Base-by-base conservation (phyloP, 805 yeast genomes). In the Komagataella populi region DNA sequence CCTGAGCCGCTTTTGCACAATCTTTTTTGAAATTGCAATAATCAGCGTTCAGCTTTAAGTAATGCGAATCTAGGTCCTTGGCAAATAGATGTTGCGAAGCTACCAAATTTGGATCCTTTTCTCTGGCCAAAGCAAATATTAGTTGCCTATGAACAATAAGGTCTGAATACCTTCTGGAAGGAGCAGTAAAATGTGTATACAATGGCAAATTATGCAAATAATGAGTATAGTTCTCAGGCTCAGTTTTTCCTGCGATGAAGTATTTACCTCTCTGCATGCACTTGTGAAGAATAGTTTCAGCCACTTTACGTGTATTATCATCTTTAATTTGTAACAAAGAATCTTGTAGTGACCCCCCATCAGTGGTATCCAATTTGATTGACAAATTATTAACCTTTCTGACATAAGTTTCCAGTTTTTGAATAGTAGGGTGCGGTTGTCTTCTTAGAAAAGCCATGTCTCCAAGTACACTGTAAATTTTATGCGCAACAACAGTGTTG, bases 11-110 rank as follows among this genome's bases (percentile, higher is more conserved):
- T 55, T 81, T 81, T 2, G 98, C 93, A 65, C 96, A 90, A 61
- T 91, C 98, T 63, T 89, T 87, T 67, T 90, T 89, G 74, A 91
- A 93, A 59, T 88, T 89, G 68, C 97, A 91, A 64, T 89, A 90
- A 60, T 91, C 96, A 8, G 96, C 84, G 36, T 87, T 77, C 59
- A 87, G 84, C 60, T 86, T 84, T 59, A 90, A 70, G 39, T 30
- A 30, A 30, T 30, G 39, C 0, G 89, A 71, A 44, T 85, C 91
- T 50, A 79, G 62, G 54, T 82, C 87, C 48, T 77, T 78, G 17
- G 64, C 61, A 48, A 70, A 64, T 8, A 14, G 39, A 30, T 30
- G 39, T 10, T 30, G 39, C 14, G 39, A 30, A 10, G 14, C 39
- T 10, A 30, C 39, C 14, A 30, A 30, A 30, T 8, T 30, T 45